Base-by-base conservation (phyloP, 169 alveolate species). In the Plasmodium coatneyi region DNA sequence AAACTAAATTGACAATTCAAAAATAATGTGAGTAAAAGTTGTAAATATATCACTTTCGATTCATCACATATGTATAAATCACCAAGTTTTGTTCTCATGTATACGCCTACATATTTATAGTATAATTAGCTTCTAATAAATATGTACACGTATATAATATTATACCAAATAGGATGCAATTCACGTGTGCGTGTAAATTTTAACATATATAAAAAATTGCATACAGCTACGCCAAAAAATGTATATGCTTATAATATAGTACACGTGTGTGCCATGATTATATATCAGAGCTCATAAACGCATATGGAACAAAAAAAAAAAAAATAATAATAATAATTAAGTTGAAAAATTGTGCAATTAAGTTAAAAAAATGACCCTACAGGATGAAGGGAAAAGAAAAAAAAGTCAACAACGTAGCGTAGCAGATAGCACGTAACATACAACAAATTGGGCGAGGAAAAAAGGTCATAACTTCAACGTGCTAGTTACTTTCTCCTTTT, bases 1-100 rank as follows among this genome's bases (percentile, higher is more conserved):
- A 32, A 36, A 19, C n/a, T 36, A 25, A 83, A 66, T 83, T 83
- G 92, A 84, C 83, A 84, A 84, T 71, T 71, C 54, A 72, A 71
- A 84, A 71, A 36, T 71, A 6, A 60, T 71, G 66, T 60, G 71
- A 43, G 19, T 70, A 83, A 83, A 83, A 70, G 74, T 41, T 83
- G 49, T 66, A 83, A 83, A 83, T 28, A 34, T 49, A 22, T 52
- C 25, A 81, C 39, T 14, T 52, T 14, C 36, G 60, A n/a, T 80
- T 36, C 36, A 79, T 79, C 74, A 60, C 32, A 60, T 60, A 7
- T 60, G 74, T 60, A 60, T 22, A 60, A 60, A 32, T 60, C 74
- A 60, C 74, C 32, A 19, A 60, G 74, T 60, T 60, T 60, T 32
- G 36, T 46, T 46, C 10, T 46, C 56, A 46, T 46, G 3, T 46